Evolutionary conservation across 768 basidiomycete genomes (phyloP).

Genomic region (Boletus sp.): DNA sequence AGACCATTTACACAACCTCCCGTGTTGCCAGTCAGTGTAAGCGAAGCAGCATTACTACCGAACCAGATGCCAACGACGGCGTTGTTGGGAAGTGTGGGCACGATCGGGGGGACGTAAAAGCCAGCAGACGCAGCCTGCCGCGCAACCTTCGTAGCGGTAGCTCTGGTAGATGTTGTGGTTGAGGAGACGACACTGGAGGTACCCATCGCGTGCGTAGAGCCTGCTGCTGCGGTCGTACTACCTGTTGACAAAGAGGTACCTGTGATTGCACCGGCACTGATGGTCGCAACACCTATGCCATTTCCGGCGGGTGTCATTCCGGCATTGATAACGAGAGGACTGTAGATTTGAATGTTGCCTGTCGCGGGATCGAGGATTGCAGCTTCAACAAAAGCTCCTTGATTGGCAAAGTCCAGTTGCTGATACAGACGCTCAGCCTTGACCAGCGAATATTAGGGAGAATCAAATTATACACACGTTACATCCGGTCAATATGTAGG

Average conservation of each 20-base stretch:
- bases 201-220: neutral
- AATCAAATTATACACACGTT: slow-evolving; percentile 14
- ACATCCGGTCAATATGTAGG: slow-evolving; percentile 28
- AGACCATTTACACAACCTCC: slow-evolving; percentile 24
- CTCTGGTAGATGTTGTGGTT: neutral
- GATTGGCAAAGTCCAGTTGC: slow-evolving; percentile 28
- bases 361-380: slow-evolving; percentile 31
- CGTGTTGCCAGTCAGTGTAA: slow-evolving; percentile 25
- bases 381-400: slow-evolving; percentile 27
- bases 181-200: neutral
- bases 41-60: slow-evolving; percentile 24
- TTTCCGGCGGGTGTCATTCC: slow-evolving; percentile 23
- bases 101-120: slow-evolving; percentile 21
- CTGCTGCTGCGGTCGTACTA: neutral
- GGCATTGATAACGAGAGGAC: slow-evolving; percentile 29
- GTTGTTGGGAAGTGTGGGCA: slow-evolving; percentile 23
- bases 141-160: neutral
- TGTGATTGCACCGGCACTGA: neutral
- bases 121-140: slow-evolving; percentile 18
- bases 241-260: neutral
- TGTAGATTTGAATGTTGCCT: slow-evolving; percentile 27
- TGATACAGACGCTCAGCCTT: neutral
- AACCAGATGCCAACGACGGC: slow-evolving; percentile 30
- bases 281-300: neutral
- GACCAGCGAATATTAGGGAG: neutral